phyloP scores from a whole-genome alignment of 768 basidiomycete genomes.

The Trametes gibbosa region DNA sequence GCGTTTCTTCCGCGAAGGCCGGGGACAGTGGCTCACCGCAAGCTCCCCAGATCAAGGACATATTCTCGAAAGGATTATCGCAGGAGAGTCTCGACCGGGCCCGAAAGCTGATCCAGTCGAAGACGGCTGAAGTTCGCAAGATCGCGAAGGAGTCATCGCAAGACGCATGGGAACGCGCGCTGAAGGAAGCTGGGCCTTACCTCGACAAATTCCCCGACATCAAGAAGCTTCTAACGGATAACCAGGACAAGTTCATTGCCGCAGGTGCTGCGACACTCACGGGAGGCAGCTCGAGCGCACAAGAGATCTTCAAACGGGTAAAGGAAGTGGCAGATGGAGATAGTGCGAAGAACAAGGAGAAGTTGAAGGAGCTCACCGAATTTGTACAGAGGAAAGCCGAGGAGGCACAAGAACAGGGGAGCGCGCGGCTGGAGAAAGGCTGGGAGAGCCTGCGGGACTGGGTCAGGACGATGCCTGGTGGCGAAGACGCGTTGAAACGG shows the following conservation, averaged over 20 bases:
- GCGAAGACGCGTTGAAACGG: constrained; percentile 28
- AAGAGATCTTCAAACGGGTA: constrained; percentile 29
- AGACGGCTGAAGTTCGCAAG: constrained; percentile 27
- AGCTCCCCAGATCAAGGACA: constrained; percentile 22
- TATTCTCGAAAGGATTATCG: constrained; percentile 29
- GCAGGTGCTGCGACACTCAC: constrained; percentile 16
- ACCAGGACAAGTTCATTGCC: constrained; percentile 27
- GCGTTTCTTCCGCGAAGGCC: no score
- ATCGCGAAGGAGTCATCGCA: constrained; percentile 23
- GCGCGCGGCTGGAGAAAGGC: constrained; percentile 11
- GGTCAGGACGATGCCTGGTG: constrained; percentile 29
- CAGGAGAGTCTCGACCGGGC: constrained; percentile 26
- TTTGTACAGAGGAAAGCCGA: constrained; percentile 29
- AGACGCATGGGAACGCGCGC: constrained; percentile 27
- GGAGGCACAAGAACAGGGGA: constrained; percentile 22
- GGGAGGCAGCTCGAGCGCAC: constrained; percentile 10
- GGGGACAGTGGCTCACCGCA: not conserved
- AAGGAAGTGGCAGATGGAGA: constrained; percentile 25
- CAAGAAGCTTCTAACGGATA: constrained; percentile 27
- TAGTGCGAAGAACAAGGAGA: constrained; percentile 26
- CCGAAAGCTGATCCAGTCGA: constrained; percentile 26
- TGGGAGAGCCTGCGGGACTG: constrained; percentile 29
- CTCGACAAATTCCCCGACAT: constrained; percentile 31
- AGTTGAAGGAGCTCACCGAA: constrained; percentile 28
- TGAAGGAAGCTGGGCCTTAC: constrained; percentile 26